Evolutionary conservation across 1,139 yeast species (phyloP).

Genomic region (Suhomyces kunorum): DNA sequence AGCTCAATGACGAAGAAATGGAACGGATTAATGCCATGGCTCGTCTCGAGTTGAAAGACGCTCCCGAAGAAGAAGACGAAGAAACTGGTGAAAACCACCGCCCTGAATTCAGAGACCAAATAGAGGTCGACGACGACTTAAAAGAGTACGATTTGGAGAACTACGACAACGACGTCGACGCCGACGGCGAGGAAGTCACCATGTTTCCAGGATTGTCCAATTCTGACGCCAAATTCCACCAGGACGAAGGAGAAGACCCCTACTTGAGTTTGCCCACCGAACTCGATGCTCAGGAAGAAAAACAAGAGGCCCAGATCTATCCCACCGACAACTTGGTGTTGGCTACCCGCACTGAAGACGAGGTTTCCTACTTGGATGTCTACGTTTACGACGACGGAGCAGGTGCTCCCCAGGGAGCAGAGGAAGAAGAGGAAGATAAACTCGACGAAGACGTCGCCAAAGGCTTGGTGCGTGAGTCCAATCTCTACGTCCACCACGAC

Average conservation of each 20-base stretch:
- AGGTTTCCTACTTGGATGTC: conserved; percentile 86
- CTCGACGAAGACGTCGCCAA: conserved; percentile 65
- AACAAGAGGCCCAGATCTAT: conserved; percentile 79
- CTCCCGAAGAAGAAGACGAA: conserved; percentile 58
- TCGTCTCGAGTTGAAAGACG: conserved; percentile 75
- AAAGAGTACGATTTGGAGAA: conserved; percentile 85
- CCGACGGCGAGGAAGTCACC: conserved; percentile 52
- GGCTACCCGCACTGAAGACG: conserved; percentile 96
- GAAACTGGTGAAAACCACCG: conserved; percentile 21
- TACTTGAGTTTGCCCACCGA: conserved; percentile 74
- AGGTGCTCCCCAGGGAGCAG: conserved; percentile 66
- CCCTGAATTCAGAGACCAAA: conserved; percentile 46
- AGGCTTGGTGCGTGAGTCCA: conserved; percentile 69
- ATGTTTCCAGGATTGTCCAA: conserved; percentile 74
- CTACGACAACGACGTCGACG: conserved; percentile 68
- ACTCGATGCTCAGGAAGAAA: conserved; percentile 67
- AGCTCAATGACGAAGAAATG: conserved; percentile 88
- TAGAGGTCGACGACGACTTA: conserved; percentile 75
- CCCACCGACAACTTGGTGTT: conserved; percentile 89
- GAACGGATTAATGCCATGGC: conserved; percentile 87
- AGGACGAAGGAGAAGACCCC: conserved; percentile 62
- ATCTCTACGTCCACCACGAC: conserved; percentile 92
- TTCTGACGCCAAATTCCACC: conserved; percentile 48
- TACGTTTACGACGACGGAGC: conserved; percentile 95
- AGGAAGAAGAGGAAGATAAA: conserved; percentile 61